Evolutionary conservation across 257 asterid species (phyloP).

Genomic region (Solanum neorickii): DNA sequence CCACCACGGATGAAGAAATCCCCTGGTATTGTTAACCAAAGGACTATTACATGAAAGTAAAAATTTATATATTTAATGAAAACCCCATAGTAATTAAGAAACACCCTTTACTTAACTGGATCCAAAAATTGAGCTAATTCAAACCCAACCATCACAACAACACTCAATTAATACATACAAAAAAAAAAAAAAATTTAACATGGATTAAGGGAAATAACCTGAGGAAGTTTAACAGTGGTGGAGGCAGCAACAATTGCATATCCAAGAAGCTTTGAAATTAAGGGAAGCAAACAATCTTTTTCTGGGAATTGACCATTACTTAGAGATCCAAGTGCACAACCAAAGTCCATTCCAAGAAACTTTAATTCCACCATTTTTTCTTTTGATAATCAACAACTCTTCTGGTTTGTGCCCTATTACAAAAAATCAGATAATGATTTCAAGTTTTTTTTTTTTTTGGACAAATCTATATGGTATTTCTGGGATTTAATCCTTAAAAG

Average conservation of each 20-base stretch:
- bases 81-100: neutral
- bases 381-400: neutral
- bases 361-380: constrained; percentile 46
- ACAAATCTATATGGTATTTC: neutral
- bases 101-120: neutral
- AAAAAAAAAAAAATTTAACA: too few species aligned
- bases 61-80: neutral
- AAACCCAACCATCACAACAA: neutral
- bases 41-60: neutral
- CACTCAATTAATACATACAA: neutral
- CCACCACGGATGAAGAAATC: neutral
- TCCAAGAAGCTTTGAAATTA: constrained; percentile 80
- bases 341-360: constrained; percentile 78
- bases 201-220: constrained; percentile 27
- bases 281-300: constrained; percentile 86
- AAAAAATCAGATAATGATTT: neutral
- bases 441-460: neutral
- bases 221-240: constrained; percentile 94
- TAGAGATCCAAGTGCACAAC: constrained; percentile 76
- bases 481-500: neutral
- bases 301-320: constrained; percentile 73
- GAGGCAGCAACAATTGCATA: constrained; percentile 95
- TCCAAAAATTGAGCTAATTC: neutral
- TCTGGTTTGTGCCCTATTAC: neutral
- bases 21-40: neutral